phyloP scores from a whole-genome alignment of 805 yeast species.

The Metschnikowia picachoensis region DNA sequence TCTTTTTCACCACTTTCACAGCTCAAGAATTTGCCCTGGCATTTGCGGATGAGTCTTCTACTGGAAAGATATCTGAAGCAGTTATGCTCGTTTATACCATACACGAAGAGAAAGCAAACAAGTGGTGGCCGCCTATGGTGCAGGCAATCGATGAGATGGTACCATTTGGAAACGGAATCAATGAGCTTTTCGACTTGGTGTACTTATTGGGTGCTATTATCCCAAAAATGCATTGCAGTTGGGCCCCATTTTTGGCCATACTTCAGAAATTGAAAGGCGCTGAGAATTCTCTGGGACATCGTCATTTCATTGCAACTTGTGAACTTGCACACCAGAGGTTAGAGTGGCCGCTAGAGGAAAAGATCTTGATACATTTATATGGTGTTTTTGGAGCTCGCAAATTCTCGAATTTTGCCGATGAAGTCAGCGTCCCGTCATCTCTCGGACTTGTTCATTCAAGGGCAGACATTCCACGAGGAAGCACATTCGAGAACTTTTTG shows the following conservation, averaged over 20 bases:
- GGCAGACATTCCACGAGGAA: conserved; percentile 25
- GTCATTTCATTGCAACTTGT: conserved; percentile 28
- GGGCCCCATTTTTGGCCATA: conserved; percentile 25
- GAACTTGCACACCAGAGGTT: conserved; percentile 22
- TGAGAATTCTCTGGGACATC: conserved; percentile 19
- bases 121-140: conserved; percentile 28
- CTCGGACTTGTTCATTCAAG: conserved; percentile 22
- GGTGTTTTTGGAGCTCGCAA: conserved; percentile 27
- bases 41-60: conserved; percentile 1
- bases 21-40: conserved; percentile 12
- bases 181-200: conserved; percentile 18
- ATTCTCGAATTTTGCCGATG: conserved; percentile 37
- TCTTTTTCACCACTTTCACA: conserved; percentile 19
- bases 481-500: conserved; percentile 36
- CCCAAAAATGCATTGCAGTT: conserved; percentile 16
- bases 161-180: conserved; percentile 3
- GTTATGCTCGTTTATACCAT: conserved; percentile 20
- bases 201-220: conserved; percentile 16
- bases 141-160: conserved; percentile 18
- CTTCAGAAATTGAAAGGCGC: conserved; percentile 16
- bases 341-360: conserved; percentile 35
- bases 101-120: conserved; percentile 8
- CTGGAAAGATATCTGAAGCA: conserved; percentile 16
- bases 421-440: conserved; percentile 22
- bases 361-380: conserved; percentile 28